Evolutionary conservation across 2,329 filamentous ascomycete genomes (phyloP), one percentile per base, ranked within the genome.

Genomic region (Penicillium sclerotigenum): DNA sequence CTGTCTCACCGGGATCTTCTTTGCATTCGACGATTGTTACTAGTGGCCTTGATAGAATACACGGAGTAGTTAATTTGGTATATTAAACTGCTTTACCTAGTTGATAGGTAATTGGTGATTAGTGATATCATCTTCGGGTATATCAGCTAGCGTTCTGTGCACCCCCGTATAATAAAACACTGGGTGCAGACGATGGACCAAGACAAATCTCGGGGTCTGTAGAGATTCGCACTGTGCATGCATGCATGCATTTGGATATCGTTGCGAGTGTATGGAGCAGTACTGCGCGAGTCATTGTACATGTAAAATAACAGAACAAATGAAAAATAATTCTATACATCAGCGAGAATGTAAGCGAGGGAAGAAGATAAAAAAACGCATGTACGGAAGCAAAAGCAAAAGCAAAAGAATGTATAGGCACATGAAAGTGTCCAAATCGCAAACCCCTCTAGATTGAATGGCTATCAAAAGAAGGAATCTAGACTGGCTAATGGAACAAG

Each of bases 401-500:
- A 38, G 47, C 40, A n/a, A 46, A 46, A 34, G 45, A 42, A 52
- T 57, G 57, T 54, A 56, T 47, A 54, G 37, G 36, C 24, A 55
- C 54, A 36, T 47, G 38, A 29, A 56, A 46, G 47, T 16, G 22
- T 49, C 54, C 59, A 59, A 58, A 62, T 58, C 58, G 42, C 51
- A 55, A 65, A 56, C 52, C 59, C 57, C 55, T 66, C 64, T 69
- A 66, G 63, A 71, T 71, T 69, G 57, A 60, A 67, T 65, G 62
- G 20, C 66, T 69, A 71, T 67, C 66, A 53, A 65, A 65, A 59
- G 65, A 64, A 59, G 59, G 61, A 58, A 62, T 65, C 67, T 68
- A 68, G 66, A 67, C 61, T 70, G 65, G 70, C 69, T 72, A 72
- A 71, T 70, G 50, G 59, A 68, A 69, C 61, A 58, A 46, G 45